Evolutionary conservation across 1,284 basidiomycete species (phyloP), one percentile per base, ranked within the genome.

Genomic region (Malassezia yamatoensis): DNA sequence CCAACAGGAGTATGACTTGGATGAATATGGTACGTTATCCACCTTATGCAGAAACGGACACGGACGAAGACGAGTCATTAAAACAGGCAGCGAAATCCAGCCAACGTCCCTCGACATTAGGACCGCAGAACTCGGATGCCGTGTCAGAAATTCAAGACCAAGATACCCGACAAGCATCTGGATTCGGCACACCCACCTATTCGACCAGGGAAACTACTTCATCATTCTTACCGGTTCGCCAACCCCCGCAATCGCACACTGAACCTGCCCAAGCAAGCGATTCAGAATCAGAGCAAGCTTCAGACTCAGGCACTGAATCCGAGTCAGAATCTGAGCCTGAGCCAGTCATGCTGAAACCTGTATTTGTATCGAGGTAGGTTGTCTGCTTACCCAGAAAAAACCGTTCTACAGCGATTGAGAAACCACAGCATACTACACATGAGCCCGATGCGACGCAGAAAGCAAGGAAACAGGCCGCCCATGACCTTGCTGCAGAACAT

Each of bases 331-430:
- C 74, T 20, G 77, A 78, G 41, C 68, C 67, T n/a, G 64, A 65
- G 4, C 65, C 71, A 81, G 85, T 77, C 59, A 80, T 61, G 78
- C 87, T 90, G 75, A 82, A 89, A 61, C 90, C 90, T 1, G 83
- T 91, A 0, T 94, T 93, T 71, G 82, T 93, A 12, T 86, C 88
- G 52, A 93, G 91, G 88, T 89, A 71, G 50, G 83, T 78, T 35
- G 60, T 21, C 29, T 21, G 13, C 35, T 37, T 21, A 48, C 47
- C n/a, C 67, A 89, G 87, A 76, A 85, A 85, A 24, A 83, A 80
- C 37, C 81, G 88, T 29, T 81, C 45, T 10, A 48, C 34, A 8
- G 29, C 46, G 2, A 33, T 45, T 16, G 34, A 32, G 12, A 46
- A 49, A 12, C 51, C 63, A 16, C 53, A 44, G 8, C 39, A 55